Conservation (phyloP, 192 early-diverging fungal species). For the Jimgerdemannia flammicorona region DNA sequence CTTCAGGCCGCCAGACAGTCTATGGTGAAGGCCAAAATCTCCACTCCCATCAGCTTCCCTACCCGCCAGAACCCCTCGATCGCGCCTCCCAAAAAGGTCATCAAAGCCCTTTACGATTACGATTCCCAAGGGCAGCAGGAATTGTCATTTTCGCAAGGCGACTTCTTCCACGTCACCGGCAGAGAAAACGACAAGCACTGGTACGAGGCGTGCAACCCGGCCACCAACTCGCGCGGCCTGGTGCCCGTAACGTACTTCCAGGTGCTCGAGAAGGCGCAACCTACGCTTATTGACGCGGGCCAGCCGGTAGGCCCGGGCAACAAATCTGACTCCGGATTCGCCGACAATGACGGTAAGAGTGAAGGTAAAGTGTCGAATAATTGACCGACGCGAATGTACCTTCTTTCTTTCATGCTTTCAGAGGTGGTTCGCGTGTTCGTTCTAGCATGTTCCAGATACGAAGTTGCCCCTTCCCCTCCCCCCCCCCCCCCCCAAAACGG, state of each 20-base stretch:
- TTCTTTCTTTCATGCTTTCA: neutral
- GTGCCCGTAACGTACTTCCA: slow-evolving; percentile 75
- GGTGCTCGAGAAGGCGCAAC: slow-evolving; percentile 52
- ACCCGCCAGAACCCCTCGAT: slow-evolving; percentile 9
- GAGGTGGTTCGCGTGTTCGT: neutral
- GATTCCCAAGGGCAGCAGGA: slow-evolving; percentile 51
- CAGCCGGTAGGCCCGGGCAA: neutral
- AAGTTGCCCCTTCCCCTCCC: too few species aligned
- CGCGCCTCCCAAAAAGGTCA: slow-evolving; percentile 64
- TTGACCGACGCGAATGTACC: neutral
- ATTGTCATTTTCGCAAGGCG: slow-evolving; percentile 71
- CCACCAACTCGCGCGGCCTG: slow-evolving; percentile 62
- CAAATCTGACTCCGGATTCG: slow-evolving; percentile 16
- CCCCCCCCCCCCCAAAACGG: too few species aligned
- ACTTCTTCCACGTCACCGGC: slow-evolving; percentile 70
- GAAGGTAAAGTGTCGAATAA: neutral
- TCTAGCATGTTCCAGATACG: too few species aligned
- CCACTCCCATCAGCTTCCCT: slow-evolving; percentile 26
- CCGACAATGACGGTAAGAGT: slow-evolving; percentile 6
- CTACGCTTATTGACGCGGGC: slow-evolving; percentile 14
- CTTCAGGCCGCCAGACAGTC: slow-evolving; percentile 16
- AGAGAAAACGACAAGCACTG: slow-evolving; percentile 66
- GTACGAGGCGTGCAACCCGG: slow-evolving; percentile 76
- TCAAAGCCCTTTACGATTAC: slow-evolving; percentile 69
- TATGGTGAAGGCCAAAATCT: slow-evolving; percentile 27